Percentiles rank a stretch among this genome's conserved stretches.
These are phyloP conservation scores for Aspergillus ellipticus DNA, from an alignment of 495 filamentous ascomycete genomes.

Conservation along the genomic window DNA sequence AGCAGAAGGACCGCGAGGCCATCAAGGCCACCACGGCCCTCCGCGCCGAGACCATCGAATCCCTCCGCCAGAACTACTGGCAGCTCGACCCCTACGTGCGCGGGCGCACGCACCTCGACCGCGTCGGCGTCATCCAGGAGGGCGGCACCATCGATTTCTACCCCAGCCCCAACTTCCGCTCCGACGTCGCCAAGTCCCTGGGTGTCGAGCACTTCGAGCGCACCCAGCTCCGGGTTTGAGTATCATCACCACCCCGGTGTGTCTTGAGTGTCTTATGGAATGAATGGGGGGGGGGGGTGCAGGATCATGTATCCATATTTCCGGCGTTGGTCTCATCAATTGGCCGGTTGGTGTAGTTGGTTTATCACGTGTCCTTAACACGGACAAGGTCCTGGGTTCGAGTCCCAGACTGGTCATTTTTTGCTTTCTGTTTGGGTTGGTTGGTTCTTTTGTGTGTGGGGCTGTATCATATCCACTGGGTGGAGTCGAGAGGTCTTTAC, in stretches of 20 bases:
- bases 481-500: too few species aligned
- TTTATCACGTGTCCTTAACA: slow-evolving; percentile 1
- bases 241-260: too few species aligned
- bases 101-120: slow-evolving; percentile 68
- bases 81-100: slow-evolving; percentile 68
- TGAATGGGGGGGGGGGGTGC: background rate
- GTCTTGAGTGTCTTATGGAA: too few species aligned
- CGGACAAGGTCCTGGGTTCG: slow-evolving; percentile 5
- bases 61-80: slow-evolving; percentile 79
- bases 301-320: background rate
- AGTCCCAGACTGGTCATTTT: slow-evolving; percentile 3
- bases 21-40: slow-evolving; percentile 46
- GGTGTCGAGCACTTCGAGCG: slow-evolving; percentile 31
- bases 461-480: too few species aligned
- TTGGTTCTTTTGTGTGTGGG: background rate
- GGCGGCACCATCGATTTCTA: slow-evolving; percentile 67
- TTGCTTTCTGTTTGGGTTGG: background rate
- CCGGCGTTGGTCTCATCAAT: background rate
- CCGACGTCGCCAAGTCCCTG: slow-evolving; percentile 21
- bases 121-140: slow-evolving; percentile 59
- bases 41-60: slow-evolving; percentile 56
- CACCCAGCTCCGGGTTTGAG: too few species aligned
- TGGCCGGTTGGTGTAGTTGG: background rate
- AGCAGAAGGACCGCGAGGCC: slow-evolving; percentile 33
- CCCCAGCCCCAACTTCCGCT: slow-evolving; percentile 26